Conservation (phyloP, 345 rosid species). For the Euclidium syriacum region DNA sequence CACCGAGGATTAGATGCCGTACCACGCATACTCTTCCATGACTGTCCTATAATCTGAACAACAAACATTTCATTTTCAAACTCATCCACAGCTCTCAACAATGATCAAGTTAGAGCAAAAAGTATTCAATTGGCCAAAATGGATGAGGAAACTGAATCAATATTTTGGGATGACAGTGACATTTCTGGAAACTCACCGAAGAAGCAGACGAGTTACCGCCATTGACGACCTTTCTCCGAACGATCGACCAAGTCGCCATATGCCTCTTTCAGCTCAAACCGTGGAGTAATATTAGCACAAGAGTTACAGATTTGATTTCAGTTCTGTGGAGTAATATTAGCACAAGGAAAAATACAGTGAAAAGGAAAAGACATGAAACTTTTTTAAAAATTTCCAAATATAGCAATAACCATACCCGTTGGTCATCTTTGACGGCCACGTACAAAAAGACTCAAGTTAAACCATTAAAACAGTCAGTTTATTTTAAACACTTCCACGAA, state of each 20-base stretch:
- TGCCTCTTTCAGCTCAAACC: constrained; percentile 1
- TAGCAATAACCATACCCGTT: not conserved
- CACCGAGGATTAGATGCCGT: constrained; percentile 1
- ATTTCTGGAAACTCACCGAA: constrained; percentile 22
- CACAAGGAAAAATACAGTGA: not conserved
- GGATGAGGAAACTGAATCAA: not conserved
- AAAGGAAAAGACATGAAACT: not conserved
- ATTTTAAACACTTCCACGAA: not conserved
- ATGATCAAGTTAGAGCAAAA: too few relatives aligned
- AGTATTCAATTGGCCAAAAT: not conserved
- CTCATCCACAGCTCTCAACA: too few relatives aligned
- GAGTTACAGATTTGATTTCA: not conserved
- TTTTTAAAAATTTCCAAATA: not conserved
- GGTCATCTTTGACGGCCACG: not conserved
- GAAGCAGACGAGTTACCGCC: constrained; percentile 17
- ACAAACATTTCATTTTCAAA: not conserved
- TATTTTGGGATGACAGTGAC: not conserved
- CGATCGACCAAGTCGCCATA: constrained; percentile 32
- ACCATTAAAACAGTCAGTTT: not conserved
- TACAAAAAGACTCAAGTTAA: too few relatives aligned
- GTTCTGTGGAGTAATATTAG: not conserved
- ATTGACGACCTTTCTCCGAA: constrained; percentile 22
- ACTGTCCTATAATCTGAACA: constrained; percentile 21
- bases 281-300: not conserved
- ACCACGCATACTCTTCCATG: constrained; percentile 17